phyloP scores from a whole-genome alignment of 148 eudicot genomes.

The Chenopodium suecicum region DNA sequence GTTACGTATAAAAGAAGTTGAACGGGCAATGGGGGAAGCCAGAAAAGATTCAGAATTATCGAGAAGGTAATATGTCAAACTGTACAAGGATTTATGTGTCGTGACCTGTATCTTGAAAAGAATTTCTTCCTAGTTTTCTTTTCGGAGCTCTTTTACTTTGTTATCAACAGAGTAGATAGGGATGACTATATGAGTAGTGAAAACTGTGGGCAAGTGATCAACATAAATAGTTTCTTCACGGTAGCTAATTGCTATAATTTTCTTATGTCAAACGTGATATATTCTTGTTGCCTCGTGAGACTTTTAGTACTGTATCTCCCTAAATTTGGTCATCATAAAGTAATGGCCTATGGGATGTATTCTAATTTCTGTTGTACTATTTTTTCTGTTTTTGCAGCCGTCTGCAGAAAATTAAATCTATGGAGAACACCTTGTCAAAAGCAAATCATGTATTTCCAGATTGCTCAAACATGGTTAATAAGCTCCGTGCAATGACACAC shows the following conservation, averaged over 20 bases:
- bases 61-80: conserved; percentile 43
- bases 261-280: not conserved
- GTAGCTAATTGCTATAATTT: not conserved
- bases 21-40: conserved; percentile 58
- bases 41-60: conserved; percentile 63
- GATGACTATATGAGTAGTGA: too few relatives aligned
- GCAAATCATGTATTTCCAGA: conserved; percentile 70
- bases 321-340: not conserved
- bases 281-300: not conserved
- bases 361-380: not conserved
- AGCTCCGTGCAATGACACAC: conserved; percentile 84
- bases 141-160: not conserved
- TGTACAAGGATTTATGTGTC: not conserved
- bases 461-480: conserved; percentile 66
- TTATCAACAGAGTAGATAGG: not conserved
- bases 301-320: not conserved
- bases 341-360: not conserved
- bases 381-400: conserved; percentile 45
- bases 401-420: conserved; percentile 55
- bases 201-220: not conserved
- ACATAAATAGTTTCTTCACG: not conserved
- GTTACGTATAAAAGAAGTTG: conserved; percentile 71
- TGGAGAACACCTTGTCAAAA: conserved; percentile 72
- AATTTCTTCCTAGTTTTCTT: not conserved
- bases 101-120: not conserved